Base-by-base conservation (phyloP, 192 early-diverging fungal species). In the Chytriomyces confervae region DNA sequence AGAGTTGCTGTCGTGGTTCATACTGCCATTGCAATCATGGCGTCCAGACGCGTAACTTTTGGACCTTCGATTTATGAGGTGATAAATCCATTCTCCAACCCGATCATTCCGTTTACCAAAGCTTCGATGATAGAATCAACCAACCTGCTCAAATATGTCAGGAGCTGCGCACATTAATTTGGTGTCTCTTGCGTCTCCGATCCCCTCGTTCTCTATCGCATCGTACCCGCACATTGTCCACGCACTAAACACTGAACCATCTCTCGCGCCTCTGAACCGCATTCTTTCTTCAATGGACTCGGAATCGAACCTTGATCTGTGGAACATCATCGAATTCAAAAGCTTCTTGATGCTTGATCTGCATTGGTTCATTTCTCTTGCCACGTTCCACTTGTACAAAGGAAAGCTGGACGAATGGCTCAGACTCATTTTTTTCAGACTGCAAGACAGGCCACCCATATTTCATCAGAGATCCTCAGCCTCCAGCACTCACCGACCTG, bases 361-460 rank as follows among this genome's bases (percentile, higher is more conserved):
- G 5, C 20, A n/a, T 20, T n/a, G 53, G 53, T 20, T 57, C 53
- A 20, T 57, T n/a, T 13, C 20, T 57, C 16, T 57, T 57, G 53
- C 16, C 13, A 57, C 53, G 53, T 57, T 57, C 53, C 53, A 57
- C 53, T 57, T 57, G 53, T 57, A 57, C 53, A 57, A 57, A 20
- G 53, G 53, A 57, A 57, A 57, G 53, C 53, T 57, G 53, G 53
- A 57, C 53, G 13, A 13, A n/a, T 57, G 53, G 53, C 53, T 57
- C 53, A 20, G 16, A 57, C 20, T 20, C 53, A 57, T 57, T 57
- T 57, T 57, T 57, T 20, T 20, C 20, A 2, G 53, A n/a, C 53
- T 57, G 16, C 36, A 36, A 57, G 20, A 57, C 53, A 57, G 13
- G 5, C 53, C 53, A 5, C 53, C 53, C 13, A 57, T 20, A 57